Evolutionary conservation across 768 basidiomycete genomes (phyloP), one percentile per base, ranked within the genome.

Genomic region (Leccinum broughii): DNA sequence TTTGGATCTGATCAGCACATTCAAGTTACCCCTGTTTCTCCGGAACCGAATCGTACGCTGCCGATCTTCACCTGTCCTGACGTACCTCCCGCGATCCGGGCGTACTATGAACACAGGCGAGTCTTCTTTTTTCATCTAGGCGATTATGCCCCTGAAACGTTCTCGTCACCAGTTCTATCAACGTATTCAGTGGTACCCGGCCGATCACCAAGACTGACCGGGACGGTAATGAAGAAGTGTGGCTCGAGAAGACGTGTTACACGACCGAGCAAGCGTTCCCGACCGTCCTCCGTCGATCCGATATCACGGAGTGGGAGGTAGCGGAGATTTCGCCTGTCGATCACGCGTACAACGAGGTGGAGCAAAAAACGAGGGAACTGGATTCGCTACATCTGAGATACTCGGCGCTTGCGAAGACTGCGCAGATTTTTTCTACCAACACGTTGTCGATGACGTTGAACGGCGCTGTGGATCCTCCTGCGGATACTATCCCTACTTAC

Each of bases 201-300:
- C 86, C 87, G 34, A 76, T 90, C 49, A 81, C 83, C 57, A 92
- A 87, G 70, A 70, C 78, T 9, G 82, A 80, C 55, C 79, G 83
- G 28, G 87, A 91, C 64, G 86, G 86, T 8, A 78, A 76, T 30
- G 88, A 91, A 70, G 90, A 92, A 71, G 73, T 82, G 1, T 97
- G 94, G 94, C 75, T 88, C 0, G 95, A 97, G 71, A 98, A 96
- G 77, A 93, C 90, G 0, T 87, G 84, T 67, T 89, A 85, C 70
- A 90, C 87, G 3, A 94, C 92, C 0, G 92, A 95, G 73, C 90
- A 93, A 66, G 81, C 85, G 4, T 95, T 95, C 76, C 96, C 96
- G 0, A 95, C 94, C 0, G 90, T 98, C 3, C 82, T 98, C 39
- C 86, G 91, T 34, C 85, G 96, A 24, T 94, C 93, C 1, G 95